Conservation (phyloP, 2,329 filamentous ascomycete genomes). For the Clarireedia sp. region DNA sequence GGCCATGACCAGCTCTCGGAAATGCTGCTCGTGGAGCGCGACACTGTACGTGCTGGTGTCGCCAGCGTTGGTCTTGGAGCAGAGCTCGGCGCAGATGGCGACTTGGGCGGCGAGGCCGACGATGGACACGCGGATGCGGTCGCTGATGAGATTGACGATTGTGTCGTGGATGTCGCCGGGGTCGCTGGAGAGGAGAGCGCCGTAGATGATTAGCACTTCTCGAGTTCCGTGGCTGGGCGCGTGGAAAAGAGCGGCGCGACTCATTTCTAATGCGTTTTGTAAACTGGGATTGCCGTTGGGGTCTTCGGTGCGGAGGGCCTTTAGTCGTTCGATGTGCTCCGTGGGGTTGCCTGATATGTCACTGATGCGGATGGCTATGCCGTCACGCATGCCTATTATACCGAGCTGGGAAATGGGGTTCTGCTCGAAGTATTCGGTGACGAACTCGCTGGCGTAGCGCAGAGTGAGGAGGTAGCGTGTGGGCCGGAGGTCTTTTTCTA, state of each 20-base stretch:
- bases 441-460: conserved; percentile 77
- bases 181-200: conserved; percentile 81
- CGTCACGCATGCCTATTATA: conserved; percentile 88
- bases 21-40: conserved; percentile 79
- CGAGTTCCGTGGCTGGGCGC: conserved; percentile 88
- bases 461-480: conserved; percentile 77
- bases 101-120: conserved; percentile 89
- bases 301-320: conserved; percentile 56
- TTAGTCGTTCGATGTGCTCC: conserved; percentile 74
- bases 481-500: conserved; percentile 87
- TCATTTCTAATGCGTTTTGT: conserved; percentile 95
- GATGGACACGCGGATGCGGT: conserved; percentile 80
- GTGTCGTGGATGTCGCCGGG: conserved; percentile 94
- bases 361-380: conserved; percentile 75
- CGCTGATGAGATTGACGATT: conserved; percentile 66
- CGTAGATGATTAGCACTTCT: conserved; percentile 87
- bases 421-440: conserved; percentile 94
- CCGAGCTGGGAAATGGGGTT: conserved; percentile 96
- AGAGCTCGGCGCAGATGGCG: conserved; percentile 85
- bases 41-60: conserved; percentile 72
- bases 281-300: conserved; percentile 70
- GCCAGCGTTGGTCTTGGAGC: conserved; percentile 76
- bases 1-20: conserved; percentile 79
- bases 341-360: conserved; percentile 88
- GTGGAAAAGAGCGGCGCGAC: conserved; percentile 82